phyloP scores from a whole-genome alignment of 805 yeast genomes.

The Kuraishia molischiana region DNA sequence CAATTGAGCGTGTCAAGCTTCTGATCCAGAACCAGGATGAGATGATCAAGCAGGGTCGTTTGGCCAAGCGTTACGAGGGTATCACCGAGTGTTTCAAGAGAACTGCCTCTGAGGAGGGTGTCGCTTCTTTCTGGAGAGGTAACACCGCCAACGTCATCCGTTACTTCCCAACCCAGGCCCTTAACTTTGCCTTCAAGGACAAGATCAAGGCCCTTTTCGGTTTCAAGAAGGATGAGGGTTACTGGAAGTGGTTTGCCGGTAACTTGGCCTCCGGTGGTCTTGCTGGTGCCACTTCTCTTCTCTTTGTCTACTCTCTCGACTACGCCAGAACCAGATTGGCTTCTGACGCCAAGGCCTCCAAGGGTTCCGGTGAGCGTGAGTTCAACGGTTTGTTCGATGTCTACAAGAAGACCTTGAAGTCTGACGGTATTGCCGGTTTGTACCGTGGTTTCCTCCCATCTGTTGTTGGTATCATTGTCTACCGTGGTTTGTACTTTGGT shows the following conservation, averaged over 20 bases:
- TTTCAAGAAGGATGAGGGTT: constrained; percentile 92
- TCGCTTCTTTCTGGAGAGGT: constrained; percentile 96
- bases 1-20: constrained; percentile 94
- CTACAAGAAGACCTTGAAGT: constrained; percentile 88
- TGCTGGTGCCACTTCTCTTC: constrained; percentile 93
- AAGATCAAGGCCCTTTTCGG: constrained; percentile 92
- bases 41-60: constrained; percentile 96
- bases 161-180: constrained; percentile 99
- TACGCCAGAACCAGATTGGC: constrained; percentile 99
- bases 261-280: constrained; percentile 98
- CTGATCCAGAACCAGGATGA: constrained; percentile 97
- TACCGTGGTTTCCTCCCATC: constrained; percentile 99
- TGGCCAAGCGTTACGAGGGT: constrained; percentile 80
- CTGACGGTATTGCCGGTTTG: constrained; percentile 97
- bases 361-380: constrained; percentile 85
- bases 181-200: constrained; percentile 97
- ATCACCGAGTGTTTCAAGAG: constrained; percentile 88
- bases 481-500: constrained; percentile 99
- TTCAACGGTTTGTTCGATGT: constrained; percentile 96
- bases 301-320: constrained; percentile 94
- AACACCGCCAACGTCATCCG: constrained; percentile 98
- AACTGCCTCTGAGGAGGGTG: constrained; percentile 91
- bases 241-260: constrained; percentile 94
- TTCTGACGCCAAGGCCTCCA: constrained; percentile 89
- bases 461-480: constrained; percentile 93